Conservation (phyloP, 2,329 filamentous ascomycete genomes). For the Furcasterigmium furcatum region DNA sequence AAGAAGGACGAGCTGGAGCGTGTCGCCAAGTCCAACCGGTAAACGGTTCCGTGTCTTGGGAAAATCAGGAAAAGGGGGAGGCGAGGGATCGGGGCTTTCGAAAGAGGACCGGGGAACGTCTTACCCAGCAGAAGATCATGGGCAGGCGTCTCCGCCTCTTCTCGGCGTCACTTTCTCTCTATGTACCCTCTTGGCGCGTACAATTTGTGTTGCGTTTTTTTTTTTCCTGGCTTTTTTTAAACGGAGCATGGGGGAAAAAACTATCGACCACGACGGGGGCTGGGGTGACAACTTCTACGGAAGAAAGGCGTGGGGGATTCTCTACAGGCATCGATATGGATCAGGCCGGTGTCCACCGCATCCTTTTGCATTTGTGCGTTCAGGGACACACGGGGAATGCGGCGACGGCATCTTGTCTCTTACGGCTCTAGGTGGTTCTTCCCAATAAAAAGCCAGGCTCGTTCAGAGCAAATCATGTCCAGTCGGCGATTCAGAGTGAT, state of each 20-base stretch:
- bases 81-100: background rate
- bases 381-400: constrained; percentile 37
- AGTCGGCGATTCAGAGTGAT: constrained; percentile 11
- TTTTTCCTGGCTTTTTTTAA: constrained; percentile 1
- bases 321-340: constrained; percentile 5
- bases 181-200: background rate
- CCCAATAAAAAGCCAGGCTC: constrained; percentile 40
- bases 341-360: constrained; percentile 4
- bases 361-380: constrained; percentile 40
- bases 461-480: constrained; percentile 31
- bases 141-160: background rate
- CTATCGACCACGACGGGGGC: background rate
- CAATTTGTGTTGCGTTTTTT: constrained; percentile 1
- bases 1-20: constrained; percentile 99
- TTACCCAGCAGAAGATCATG: too few species aligned
- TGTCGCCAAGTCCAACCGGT: constrained; percentile 99
- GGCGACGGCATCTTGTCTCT: constrained; percentile 28
- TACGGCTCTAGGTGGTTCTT: constrained; percentile 17
- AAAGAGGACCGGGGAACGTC: background rate
- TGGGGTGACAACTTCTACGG: constrained; percentile 2
- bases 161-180: background rate
- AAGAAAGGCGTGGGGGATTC: constrained; percentile 4
- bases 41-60: constrained; percentile 54
- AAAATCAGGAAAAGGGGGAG: constrained; percentile 12
- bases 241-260: constrained; percentile 1